phyloP scores from a whole-genome alignment of 2,329 filamentous ascomycete species.

The Leptographium flavum region DNA sequence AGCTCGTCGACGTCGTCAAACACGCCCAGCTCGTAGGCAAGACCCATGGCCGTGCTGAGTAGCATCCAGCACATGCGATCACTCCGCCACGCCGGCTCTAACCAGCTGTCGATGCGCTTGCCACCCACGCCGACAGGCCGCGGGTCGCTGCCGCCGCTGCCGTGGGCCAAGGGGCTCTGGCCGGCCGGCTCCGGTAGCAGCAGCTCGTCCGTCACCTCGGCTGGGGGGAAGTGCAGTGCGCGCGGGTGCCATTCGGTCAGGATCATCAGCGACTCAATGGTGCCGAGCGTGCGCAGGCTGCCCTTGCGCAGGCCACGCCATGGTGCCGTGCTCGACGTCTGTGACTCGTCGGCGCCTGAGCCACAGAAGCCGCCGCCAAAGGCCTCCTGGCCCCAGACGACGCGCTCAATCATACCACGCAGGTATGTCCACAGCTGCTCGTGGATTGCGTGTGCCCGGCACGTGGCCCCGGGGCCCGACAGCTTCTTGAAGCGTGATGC shows the following conservation, averaged over 20 bases:
- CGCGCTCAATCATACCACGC: conserved; percentile 85
- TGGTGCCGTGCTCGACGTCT: conserved; percentile 54
- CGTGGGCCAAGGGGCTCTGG: conserved; percentile 6
- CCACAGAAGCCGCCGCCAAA: conserved; percentile 81
- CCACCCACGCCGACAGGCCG: conserved; percentile 54
- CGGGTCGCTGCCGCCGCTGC: conserved; percentile 25
- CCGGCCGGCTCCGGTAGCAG: conserved; percentile 34
- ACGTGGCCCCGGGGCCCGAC: conserved; percentile 64
- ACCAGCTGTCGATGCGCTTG: conserved; percentile 82
- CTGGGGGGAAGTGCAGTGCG: conserved; percentile 82
- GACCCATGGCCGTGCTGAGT: conserved; percentile 74
- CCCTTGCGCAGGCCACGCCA: conserved; percentile 59
- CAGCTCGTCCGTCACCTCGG: conserved; percentile 57
- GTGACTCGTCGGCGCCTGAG: conserved; percentile 46
- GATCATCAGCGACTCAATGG: conserved; percentile 86
- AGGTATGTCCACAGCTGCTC: conserved; percentile 92
- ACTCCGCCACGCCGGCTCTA: conserved; percentile 88
- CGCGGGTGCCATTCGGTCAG: conserved; percentile 95
- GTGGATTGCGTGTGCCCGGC: conserved; percentile 80
- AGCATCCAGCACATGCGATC: conserved; percentile 99
- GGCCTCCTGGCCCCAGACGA: conserved; percentile 91
- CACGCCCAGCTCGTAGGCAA: conserved; percentile 87
- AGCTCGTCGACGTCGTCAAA: conserved; percentile 79
- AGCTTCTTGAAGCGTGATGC: conserved; percentile 76
- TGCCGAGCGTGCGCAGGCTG: conserved; percentile 78